A percentile compares a stretch with the other conserved stretches of the same genome.
Evolutionary conservation across 177 flowering plant species (phyloP).

Genomic region (Vitis hybrid): DNA sequence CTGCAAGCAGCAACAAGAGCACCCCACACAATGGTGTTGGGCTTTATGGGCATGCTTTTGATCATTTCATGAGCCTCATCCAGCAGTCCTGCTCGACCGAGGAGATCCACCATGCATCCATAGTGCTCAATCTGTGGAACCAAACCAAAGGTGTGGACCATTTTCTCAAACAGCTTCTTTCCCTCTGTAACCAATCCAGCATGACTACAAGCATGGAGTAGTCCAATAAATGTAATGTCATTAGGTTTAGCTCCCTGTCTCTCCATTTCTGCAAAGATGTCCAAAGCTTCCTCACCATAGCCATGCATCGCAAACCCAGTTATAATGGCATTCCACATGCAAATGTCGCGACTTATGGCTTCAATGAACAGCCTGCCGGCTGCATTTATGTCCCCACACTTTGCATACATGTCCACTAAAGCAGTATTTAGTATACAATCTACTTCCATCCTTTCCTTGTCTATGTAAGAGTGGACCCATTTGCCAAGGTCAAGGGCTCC

Average conservation of each 20-base stretch:
- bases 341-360: slow-evolving; percentile 31
- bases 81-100: slow-evolving; percentile 60
- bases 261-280: slow-evolving; percentile 44
- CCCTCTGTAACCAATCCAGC: slow-evolving; percentile 57
- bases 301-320: slow-evolving; percentile 61
- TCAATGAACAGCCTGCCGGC: slow-evolving; percentile 33
- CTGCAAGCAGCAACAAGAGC: slow-evolving; percentile 53
- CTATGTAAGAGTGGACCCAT: slow-evolving; percentile 46
- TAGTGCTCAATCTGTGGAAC: slow-evolving; percentile 53
- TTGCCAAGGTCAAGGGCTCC: slow-evolving; percentile 61
- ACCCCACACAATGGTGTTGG: slow-evolving; percentile 51
- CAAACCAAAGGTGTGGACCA: slow-evolving; percentile 33
- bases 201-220: slow-evolving; percentile 61
- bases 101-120: slow-evolving; percentile 70
- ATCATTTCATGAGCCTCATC: slow-evolving; percentile 45
- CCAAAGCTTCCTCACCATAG: slow-evolving; percentile 39
- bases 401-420: slow-evolving; percentile 31
- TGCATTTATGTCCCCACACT: slow-evolving; percentile 28
- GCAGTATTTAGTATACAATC: slow-evolving; percentile 41
- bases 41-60: slow-evolving; percentile 42
- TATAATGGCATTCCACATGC: slow-evolving; percentile 64
- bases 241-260: slow-evolving; percentile 34
- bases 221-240: slow-evolving; percentile 47
- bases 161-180: slow-evolving; percentile 29
- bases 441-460: slow-evolving; percentile 32